phyloP scores from a whole-genome alignment of 192 early-diverging fungal species.

The Umbelopsis ramanniana region DNA sequence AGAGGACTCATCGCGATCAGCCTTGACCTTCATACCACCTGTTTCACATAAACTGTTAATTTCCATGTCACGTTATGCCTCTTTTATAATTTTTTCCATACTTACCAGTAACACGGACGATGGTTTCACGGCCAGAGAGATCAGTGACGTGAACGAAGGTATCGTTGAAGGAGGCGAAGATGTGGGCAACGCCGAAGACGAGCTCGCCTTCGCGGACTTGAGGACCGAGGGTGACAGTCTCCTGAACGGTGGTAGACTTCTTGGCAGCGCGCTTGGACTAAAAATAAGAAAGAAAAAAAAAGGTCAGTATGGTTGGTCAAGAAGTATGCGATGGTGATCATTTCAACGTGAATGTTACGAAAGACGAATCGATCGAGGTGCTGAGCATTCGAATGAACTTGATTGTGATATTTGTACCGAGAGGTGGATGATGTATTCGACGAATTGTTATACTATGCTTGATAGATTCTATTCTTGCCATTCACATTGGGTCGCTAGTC shows the following conservation, averaged over 20 bases:
- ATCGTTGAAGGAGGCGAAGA: slow-evolving; percentile 99
- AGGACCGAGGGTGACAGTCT: slow-evolving; percentile 95
- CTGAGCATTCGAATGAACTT: too few species aligned
- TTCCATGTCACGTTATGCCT: not conserved
- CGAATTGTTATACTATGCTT: too few species aligned
- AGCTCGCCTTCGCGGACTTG: slow-evolving; percentile 97
- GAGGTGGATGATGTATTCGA: too few species aligned
- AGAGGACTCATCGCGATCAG: slow-evolving; percentile 99
- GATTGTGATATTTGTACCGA: too few species aligned
- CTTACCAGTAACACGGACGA: slow-evolving; percentile 95
- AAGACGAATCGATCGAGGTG: not conserved
- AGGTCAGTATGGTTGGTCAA: not conserved
- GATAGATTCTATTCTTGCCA: too few species aligned
- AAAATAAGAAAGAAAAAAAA: not conserved
- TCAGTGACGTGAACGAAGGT: slow-evolving; percentile 99
- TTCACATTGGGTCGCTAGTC: too few species aligned
- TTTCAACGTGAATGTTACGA: not conserved
- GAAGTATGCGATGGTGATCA: not conserved
- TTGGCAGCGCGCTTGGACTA: slow-evolving; percentile 54
- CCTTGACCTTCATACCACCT: slow-evolving; percentile 99
- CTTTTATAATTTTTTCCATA: slow-evolving; percentile 10
- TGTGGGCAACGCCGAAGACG: slow-evolving; percentile 99
- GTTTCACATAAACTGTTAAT: not conserved
- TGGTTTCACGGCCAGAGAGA: slow-evolving; percentile 99
- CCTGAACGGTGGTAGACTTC: slow-evolving; percentile 74